Evolutionary conservation across 257 asterid species (phyloP), one percentile per base, ranked within the genome.

Genomic region (Solanum rostratum): DNA sequence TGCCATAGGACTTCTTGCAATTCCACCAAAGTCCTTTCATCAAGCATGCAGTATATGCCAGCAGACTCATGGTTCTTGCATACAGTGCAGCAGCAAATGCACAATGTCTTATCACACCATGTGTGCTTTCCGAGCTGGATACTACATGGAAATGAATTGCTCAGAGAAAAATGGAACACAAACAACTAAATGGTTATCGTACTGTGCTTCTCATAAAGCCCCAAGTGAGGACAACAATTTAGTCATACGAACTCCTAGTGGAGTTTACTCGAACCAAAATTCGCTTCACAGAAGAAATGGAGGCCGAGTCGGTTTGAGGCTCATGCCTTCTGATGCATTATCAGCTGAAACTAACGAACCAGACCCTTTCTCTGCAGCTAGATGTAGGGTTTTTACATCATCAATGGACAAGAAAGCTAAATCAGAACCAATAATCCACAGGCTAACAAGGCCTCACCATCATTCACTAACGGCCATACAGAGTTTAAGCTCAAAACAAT

Each of bases 31-130:
- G 45, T 57, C 78, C 29, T 82, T 82, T 41, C 62, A 62, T 29
- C 84, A 82, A 59, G 7, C 24, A 3, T 82, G 84, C 46, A 37
- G 12, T n/a, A 62, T 82, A 20, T 82, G 84, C 8, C 55, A 82
- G 16, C 84, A 82, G 74, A 82, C 59, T 82, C 84, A 62, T 46
- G 84, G 84, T 13, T 59, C 84, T 10, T 82, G 84, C 24, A 49
- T 82, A 7, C 79, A 62, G 13, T 82, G 84, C 41, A 45, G 84
- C 41, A 45, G 78, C 59, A 82, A 82, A 62, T 82, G 84, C 78
- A 27, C 46, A 20, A 7, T 5, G 0, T 22, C 43, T 15, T 82
- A 43, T 49, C 84, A 82, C 10, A 43, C 55, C 7, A 62, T 22
- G 5, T 82, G 84, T 60, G 84, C 84, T 62, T 82, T 29, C 15